Conservation (phyloP, 768 basidiomycete species). For the Auriscalpium orientale region DNA sequence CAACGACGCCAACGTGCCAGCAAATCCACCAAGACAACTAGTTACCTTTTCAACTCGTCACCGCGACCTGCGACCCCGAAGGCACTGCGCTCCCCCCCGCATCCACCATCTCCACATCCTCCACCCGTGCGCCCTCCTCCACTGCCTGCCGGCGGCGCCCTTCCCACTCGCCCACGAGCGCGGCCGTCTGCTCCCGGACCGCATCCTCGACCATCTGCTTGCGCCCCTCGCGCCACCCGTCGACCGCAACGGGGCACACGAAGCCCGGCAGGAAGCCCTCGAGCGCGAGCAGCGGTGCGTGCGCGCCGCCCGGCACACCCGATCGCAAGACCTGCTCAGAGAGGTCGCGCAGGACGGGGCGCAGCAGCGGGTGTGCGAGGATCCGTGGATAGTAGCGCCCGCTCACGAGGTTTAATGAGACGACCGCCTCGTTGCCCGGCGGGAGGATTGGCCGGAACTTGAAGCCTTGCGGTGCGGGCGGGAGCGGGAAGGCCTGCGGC, state of each 20-base stretch:
- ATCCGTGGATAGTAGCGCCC: constrained; percentile 79
- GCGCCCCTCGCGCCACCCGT: constrained; percentile 44
- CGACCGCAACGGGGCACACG: constrained; percentile 66
- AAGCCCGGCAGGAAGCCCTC: constrained; percentile 64
- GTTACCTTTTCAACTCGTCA: not conserved
- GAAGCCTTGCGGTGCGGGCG: constrained; percentile 59
- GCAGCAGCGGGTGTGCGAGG: constrained; percentile 55
- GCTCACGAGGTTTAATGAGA: constrained; percentile 64
- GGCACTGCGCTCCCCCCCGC: not conserved
- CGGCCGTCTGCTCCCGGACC: constrained; percentile 37
- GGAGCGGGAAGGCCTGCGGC: constrained; percentile 36
- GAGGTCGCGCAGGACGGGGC: constrained; percentile 28
- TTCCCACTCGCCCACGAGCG: constrained; percentile 33
- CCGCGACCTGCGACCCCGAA: not conserved
- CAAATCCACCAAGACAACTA: no score
- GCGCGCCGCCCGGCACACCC: constrained; percentile 35
- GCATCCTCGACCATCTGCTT: constrained; percentile 57
- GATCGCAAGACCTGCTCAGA: constrained; percentile 24
- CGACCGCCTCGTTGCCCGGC: constrained; percentile 52
- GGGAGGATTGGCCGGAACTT: constrained; percentile 61
- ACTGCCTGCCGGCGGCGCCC: constrained; percentile 12
- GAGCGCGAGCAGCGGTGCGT: constrained; percentile 51
- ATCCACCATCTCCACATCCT: not conserved
- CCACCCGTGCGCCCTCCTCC: constrained; percentile 20
- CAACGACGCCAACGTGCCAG: no score